Evolutionary conservation across 2,329 filamentous ascomycete species (phyloP).

Genomic region (Pseudogymnoascus sp.): DNA sequence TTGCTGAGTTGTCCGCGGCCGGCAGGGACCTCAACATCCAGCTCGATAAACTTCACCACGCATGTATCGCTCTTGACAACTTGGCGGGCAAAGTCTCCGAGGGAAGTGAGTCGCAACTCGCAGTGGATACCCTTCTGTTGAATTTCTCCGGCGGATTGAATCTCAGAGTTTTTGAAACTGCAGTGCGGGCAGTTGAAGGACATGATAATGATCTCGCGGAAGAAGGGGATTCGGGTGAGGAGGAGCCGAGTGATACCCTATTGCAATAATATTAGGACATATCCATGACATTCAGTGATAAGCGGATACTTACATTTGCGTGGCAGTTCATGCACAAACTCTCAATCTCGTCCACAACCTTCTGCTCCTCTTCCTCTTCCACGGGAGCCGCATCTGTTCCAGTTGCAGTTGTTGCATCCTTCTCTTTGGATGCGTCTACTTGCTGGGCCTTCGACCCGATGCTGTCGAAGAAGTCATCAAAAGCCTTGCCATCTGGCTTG

Average conservation of each 20-base stretch:
- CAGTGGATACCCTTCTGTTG: constrained; percentile 84
- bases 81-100: constrained; percentile 72
- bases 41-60: constrained; percentile 76
- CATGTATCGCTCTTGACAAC: constrained; percentile 90
- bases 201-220: constrained; percentile 95
- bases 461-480: constrained; percentile 54
- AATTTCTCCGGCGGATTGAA: constrained; percentile 86
- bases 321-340: constrained; percentile 83
- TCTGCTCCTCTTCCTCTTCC: constrained; percentile 40
- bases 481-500: constrained; percentile 34
- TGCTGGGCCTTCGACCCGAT: constrained; percentile 51
- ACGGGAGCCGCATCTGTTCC: constrained; percentile 11
- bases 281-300: constrained; percentile 8
- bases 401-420: constrained; percentile 19
- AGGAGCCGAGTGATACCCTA: constrained; percentile 81
- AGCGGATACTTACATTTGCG: constrained; percentile 52
- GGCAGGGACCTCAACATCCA: constrained; percentile 87
- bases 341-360: constrained; percentile 61
- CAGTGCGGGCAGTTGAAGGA: constrained; percentile 92
- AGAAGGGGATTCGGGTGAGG: constrained; percentile 89
- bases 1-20: constrained; percentile 90
- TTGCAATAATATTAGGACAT: not conserved
- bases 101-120: constrained; percentile 66
- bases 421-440: constrained; percentile 29
- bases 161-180: constrained; percentile 82